These are phyloP conservation scores for Phytopythium vexans DNA, from an alignment of 352 stramenopile genomes.

Conservation along the genomic window DNA sequence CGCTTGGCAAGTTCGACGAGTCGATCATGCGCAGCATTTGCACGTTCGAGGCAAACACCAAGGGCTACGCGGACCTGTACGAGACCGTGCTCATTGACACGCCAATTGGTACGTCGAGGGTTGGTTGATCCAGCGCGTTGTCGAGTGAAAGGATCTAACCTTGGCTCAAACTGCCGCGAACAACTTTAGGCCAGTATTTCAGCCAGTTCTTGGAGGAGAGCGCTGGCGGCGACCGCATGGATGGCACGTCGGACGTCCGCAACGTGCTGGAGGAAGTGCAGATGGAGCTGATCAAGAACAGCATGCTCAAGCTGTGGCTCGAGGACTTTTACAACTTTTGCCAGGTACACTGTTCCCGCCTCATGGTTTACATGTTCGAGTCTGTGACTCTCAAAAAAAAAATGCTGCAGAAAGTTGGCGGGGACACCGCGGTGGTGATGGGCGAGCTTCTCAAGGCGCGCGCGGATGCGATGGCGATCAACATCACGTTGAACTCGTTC, in stretches of 20 bases:
- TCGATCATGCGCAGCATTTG: slow-evolving; percentile 99
- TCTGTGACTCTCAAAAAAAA: neutral
- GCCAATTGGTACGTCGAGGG: slow-evolving; percentile 79
- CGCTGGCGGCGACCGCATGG: slow-evolving; percentile 75
- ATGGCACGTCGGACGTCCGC: slow-evolving; percentile 87
- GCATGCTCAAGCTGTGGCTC: slow-evolving; percentile 97
- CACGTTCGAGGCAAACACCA: slow-evolving; percentile 96
- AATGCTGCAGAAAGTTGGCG: slow-evolving; percentile 82
- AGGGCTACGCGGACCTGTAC: slow-evolving; percentile 99
- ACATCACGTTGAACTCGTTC: slow-evolving; percentile 99
- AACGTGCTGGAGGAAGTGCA: slow-evolving; percentile 98
- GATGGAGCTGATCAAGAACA: slow-evolving; percentile 99
- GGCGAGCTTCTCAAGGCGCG: slow-evolving; percentile 93
- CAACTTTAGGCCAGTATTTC: slow-evolving; percentile 94
- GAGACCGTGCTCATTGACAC: slow-evolving; percentile 99
- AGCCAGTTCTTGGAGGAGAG: slow-evolving; percentile 96
- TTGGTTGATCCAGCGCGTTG: neutral
- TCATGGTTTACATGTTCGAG: neutral
- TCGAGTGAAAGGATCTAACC: neutral
- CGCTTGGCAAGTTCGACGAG: slow-evolving; percentile 98
- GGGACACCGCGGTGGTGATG: slow-evolving; percentile 98
- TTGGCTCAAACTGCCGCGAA: neutral
- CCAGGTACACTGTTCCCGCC: slow-evolving; percentile 33
- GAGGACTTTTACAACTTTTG: slow-evolving; percentile 95
- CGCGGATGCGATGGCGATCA: slow-evolving; percentile 98